Conservation (phyloP, 2,329 filamentous ascomycete genomes). For the Neofusicoccum laricinum region DNA sequence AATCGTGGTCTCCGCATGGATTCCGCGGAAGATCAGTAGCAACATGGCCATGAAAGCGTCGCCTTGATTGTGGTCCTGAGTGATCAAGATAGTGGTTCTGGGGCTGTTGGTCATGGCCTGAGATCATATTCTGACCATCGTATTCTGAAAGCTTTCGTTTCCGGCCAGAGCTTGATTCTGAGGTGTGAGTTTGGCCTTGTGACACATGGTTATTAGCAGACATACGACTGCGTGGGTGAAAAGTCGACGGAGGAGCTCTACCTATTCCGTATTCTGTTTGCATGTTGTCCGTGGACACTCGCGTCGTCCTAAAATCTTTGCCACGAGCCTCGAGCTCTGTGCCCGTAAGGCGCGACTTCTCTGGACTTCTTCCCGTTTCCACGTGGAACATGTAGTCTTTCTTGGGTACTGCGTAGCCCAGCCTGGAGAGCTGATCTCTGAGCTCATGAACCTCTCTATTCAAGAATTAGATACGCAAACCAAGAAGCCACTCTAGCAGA, state of each 20-base stretch:
- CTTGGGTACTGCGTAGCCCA: constrained; percentile 15
- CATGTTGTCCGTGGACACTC: background rate
- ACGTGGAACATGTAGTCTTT: background rate
- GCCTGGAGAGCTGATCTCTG: constrained; percentile 7
- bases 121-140: too few relatives aligned
- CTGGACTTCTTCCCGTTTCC: background rate
- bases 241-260: background rate
- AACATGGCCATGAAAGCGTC: background rate
- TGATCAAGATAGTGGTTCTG: background rate
- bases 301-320: background rate
- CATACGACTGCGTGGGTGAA: background rate
- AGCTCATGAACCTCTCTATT: constrained; percentile 14
- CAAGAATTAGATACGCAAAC: background rate
- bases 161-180: background rate
- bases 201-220: background rate
- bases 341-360: too few relatives aligned
- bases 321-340: background rate
- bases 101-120: background rate
- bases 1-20: background rate
- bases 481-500: background rate
- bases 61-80: background rate
- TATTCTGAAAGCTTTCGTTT: constrained; percentile 3
- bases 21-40: background rate
- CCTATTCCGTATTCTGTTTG: background rate
- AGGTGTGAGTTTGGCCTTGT: background rate